These are phyloP conservation scores for Flaveria bidentis DNA, from an alignment of 129 eudicot genomes.

Conservation along the genomic window DNA sequence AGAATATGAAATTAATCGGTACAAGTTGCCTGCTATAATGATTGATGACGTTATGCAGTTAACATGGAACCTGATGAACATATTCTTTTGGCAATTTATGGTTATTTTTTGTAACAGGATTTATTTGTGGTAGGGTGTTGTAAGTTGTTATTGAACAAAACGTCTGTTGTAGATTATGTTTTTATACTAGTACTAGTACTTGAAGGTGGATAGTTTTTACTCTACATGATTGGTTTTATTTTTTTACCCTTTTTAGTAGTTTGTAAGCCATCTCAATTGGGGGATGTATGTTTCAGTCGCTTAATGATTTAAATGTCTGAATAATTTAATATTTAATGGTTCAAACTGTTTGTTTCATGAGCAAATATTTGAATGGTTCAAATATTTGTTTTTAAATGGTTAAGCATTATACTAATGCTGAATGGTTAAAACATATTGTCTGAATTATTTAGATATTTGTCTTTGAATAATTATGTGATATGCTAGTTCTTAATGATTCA, in stretches of 20 bases:
- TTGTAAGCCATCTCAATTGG: neutral
- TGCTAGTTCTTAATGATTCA: no score
- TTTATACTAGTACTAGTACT: neutral
- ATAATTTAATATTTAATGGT: no score
- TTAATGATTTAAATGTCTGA: no score
- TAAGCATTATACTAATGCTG: no score
- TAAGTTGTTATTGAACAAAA: neutral
- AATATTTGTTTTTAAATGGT: no score
- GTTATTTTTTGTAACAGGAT: neutral
- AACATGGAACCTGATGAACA: neutral
- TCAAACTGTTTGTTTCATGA: no score
- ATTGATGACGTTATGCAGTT: neutral
- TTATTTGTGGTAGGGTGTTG: neutral
- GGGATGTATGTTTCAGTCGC: no score
- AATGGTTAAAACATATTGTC: no score
- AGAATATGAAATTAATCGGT: neutral
- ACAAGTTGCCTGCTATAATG: neutral
- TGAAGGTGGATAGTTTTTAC: neutral
- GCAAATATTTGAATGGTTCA: no score
- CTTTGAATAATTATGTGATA: no score
- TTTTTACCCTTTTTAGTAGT: neutral
- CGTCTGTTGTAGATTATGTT: neutral
- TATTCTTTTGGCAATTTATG: conserved; percentile 4
- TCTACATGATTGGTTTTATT: neutral
- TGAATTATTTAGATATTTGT: no score